Evolutionary conservation across 176 grass and related monocot species (phyloP).

Genomic region (Triticum aestivum): DNA sequence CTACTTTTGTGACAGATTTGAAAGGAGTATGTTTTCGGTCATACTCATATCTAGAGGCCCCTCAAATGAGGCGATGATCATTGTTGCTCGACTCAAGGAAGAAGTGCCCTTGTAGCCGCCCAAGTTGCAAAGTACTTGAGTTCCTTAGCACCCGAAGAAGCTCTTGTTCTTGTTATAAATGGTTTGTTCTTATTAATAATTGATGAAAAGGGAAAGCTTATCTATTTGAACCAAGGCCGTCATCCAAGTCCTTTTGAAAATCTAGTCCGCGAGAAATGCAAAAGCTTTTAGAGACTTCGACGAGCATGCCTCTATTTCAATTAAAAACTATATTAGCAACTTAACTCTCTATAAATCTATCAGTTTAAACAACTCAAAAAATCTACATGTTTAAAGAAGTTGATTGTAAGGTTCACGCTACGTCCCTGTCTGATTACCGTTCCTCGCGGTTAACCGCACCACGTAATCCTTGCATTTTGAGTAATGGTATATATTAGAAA

Average conservation of each 20-base stretch:
- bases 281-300: background rate
- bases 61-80: background rate
- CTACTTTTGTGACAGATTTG: background rate
- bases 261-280: background rate
- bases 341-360: no score
- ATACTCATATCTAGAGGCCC: background rate
- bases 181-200: no score
- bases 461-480: background rate
- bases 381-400: no score
- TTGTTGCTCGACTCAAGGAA: background rate
- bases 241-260: background rate
- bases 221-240: background rate
- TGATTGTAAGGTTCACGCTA: background rate
- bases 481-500: no score
- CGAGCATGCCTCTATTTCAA: background rate
- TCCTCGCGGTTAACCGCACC: background rate
- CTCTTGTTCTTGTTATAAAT: no score
- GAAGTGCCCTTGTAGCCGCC: background rate
- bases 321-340: no score
- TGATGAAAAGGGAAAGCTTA: no score
- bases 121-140: background rate
- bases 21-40: background rate
- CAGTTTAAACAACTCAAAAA: background rate
- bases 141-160: background rate
- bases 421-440: background rate